These are phyloP conservation scores for Trametes cingulata DNA, from an alignment of 768 basidiomycete species.

Conservation along the genomic window DNA sequence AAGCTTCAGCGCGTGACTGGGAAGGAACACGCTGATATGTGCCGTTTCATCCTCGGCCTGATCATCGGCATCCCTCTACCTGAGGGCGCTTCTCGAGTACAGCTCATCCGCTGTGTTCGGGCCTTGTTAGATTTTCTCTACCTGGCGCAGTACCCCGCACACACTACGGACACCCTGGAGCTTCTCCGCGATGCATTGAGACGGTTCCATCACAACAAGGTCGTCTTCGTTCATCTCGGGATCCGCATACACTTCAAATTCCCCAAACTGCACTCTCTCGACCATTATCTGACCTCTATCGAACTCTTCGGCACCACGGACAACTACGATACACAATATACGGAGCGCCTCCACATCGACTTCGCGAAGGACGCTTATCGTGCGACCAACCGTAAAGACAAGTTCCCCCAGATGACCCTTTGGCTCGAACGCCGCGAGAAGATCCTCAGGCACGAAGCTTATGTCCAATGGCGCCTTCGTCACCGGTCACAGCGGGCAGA, in stretches of 20 bases:
- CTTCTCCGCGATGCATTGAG: too few relatives aligned
- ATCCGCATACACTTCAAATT: too few relatives aligned
- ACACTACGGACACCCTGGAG: too few relatives aligned
- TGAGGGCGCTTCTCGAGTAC: too few relatives aligned
- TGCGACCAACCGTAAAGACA: conserved; percentile 23
- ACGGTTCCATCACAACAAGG: too few relatives aligned
- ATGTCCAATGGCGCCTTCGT: conserved; percentile 24
- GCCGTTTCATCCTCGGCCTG: conserved; percentile 12
- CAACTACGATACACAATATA: conserved; percentile 32
- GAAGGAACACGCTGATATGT: conserved; percentile 19
- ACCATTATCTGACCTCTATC: neutral
- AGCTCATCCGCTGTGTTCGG: too few relatives aligned
- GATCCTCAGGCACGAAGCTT: conserved; percentile 25
- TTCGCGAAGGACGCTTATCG: conserved; percentile 37
- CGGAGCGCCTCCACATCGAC: conserved; percentile 43
- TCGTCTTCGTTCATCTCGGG: too few relatives aligned
- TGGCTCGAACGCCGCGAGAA: conserved; percentile 40
- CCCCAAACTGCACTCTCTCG: conserved; percentile 27
- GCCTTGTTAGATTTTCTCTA: too few relatives aligned
- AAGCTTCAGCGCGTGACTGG: conserved; percentile 41
- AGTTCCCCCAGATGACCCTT: conserved; percentile 41
- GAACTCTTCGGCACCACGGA: conserved; percentile 12
- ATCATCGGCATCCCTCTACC: conserved; percentile 22
- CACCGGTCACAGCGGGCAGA: too few relatives aligned
- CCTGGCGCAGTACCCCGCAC: too few relatives aligned